Conservation (phyloP, 345 rosid genomes). For the Noccaea caerulescens region DNA sequence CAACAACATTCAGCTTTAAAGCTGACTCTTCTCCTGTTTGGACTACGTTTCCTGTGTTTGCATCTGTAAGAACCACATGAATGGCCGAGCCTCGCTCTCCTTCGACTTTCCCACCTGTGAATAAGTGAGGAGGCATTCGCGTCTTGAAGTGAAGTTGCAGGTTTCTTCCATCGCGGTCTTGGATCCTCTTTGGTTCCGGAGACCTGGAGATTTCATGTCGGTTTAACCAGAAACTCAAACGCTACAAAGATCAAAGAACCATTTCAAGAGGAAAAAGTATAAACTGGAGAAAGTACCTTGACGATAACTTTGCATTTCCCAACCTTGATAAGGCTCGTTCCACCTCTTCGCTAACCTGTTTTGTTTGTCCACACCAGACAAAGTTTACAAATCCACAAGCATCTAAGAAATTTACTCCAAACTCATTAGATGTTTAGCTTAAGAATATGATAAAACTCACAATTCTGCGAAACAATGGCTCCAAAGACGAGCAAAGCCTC, state of each 20-base stretch:
- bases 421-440: background rate
- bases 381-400: slow-evolving; percentile 11
- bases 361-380: slow-evolving; percentile 21
- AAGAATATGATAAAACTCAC: slow-evolving; percentile 51
- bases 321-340: slow-evolving; percentile 83
- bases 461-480: slow-evolving; percentile 90
- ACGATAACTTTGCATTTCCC: slow-evolving; percentile 56
- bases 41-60: slow-evolving; percentile 61
- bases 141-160: slow-evolving; percentile 81
- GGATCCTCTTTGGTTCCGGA: slow-evolving; percentile 60
- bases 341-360: slow-evolving; percentile 94
- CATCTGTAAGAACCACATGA: slow-evolving; percentile 72
- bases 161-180: slow-evolving; percentile 61
- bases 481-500: slow-evolving; percentile 89
- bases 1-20: slow-evolving; percentile 71
- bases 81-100: slow-evolving; percentile 88
- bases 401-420: slow-evolving; percentile 4
- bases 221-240: slow-evolving; percentile 11
- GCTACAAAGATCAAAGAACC: background rate
- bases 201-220: slow-evolving; percentile 46
- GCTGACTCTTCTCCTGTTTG: slow-evolving; percentile 71
- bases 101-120: slow-evolving; percentile 91
- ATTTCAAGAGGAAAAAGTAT: slow-evolving; percentile 1
- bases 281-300: slow-evolving; percentile 51
- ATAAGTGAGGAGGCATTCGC: slow-evolving; percentile 88